Conservation (phyloP, 768 basidiomycete species). For the Russula vinacea region DNA sequence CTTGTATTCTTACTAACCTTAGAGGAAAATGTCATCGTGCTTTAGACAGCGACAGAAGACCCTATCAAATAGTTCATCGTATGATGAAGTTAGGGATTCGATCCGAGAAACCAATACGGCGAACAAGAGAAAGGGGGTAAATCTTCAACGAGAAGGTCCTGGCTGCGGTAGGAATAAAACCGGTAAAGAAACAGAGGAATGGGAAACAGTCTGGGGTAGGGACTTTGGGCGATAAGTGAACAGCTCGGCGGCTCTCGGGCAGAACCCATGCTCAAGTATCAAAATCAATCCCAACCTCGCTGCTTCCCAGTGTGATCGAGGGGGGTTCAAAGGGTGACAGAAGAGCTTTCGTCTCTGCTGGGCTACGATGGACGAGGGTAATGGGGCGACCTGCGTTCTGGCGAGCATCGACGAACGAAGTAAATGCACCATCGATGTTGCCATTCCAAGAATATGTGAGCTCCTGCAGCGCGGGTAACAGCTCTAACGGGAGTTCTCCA, state of each 20-base stretch:
- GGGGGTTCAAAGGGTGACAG: too few species aligned
- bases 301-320: background rate
- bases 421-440: background rate
- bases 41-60: too few species aligned
- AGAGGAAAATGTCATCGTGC: too few species aligned
- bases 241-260: background rate
- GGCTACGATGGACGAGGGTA: background rate
- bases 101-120: too few species aligned
- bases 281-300: background rate
- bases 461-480: background rate
- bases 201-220: background rate
- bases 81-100: too few species aligned
- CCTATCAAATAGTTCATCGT: too few species aligned
- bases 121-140: too few species aligned
- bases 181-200: too few species aligned
- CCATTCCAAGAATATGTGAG: background rate
- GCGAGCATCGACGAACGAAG: background rate
- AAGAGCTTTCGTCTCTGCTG: too few species aligned
- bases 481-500: background rate
- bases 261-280: background rate
- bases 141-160: too few species aligned
- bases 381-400: background rate
- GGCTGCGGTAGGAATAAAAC: too few species aligned
- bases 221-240: background rate
- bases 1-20: too few species aligned